phyloP scores from a whole-genome alignment of 2,329 filamentous ascomycete genomes.

The Botrytis elliptica region DNA sequence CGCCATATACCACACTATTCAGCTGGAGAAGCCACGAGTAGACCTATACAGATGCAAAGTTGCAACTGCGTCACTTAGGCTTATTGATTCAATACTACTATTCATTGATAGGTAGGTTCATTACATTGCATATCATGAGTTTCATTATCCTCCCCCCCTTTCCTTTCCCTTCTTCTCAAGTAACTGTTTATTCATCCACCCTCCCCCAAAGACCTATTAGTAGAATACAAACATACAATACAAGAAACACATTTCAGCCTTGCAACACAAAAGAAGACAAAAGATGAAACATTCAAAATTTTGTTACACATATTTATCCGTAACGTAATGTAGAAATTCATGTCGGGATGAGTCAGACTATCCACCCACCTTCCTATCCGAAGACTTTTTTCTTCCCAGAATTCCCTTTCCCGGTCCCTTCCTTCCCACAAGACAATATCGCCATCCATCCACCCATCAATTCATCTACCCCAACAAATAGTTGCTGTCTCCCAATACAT shows the following conservation, averaged over 20 bases:
- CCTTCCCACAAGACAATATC: conserved; percentile 4
- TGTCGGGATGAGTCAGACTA: not conserved
- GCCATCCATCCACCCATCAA: not conserved
- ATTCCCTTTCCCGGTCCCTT: not conserved
- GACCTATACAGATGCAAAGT: not conserved
- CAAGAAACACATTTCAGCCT: not conserved
- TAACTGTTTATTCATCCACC: not conserved
- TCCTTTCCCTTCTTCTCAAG: not conserved
- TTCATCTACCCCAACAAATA: not conserved
- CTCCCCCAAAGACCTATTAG: not conserved
- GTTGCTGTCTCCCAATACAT: not conserved
- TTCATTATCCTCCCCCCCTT: not conserved
- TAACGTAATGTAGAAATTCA: conserved; percentile 3
- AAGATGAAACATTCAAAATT: conserved; percentile 3
- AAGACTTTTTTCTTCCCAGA: not conserved
- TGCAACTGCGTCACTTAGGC: not conserved
- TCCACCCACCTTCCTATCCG: not conserved
- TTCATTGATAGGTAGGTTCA: not conserved
- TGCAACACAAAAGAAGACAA: not conserved
- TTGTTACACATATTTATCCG: conserved; percentile 13
- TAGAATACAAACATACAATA: not conserved
- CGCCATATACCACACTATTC: not conserved
- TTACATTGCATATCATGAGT: not conserved
- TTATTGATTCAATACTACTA: not conserved
- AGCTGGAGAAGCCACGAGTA: not conserved